Evolutionary conservation across 805 yeast species (phyloP).

Genomic region (Kodamaea kaohsiungensis): DNA sequence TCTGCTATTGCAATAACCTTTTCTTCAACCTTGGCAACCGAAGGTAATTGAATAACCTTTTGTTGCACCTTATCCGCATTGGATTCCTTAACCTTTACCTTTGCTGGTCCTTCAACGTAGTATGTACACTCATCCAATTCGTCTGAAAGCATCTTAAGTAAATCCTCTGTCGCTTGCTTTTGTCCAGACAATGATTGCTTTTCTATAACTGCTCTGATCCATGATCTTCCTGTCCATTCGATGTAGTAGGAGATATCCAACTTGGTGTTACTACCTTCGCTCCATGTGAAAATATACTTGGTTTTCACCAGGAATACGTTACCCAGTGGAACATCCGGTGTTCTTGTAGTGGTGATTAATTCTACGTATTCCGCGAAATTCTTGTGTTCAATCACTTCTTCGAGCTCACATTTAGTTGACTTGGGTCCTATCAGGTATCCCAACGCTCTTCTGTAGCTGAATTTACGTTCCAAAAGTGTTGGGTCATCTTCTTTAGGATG

Average conservation of each 20-base stretch:
- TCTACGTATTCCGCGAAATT: constrained; percentile 50
- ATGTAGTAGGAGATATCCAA: constrained; percentile 54
- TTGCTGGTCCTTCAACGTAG: constrained; percentile 21
- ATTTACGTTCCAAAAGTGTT: constrained; percentile 45
- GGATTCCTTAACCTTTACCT: neutral
- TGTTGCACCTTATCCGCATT: constrained; percentile 4
- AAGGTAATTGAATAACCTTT: constrained; percentile 10
- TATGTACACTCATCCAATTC: constrained; percentile 28
- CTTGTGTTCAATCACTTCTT: constrained; percentile 55
- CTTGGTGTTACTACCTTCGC: constrained; percentile 51
- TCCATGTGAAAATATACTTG: constrained; percentile 63
- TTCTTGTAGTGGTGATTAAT: constrained; percentile 58
- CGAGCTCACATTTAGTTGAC: constrained; percentile 65
- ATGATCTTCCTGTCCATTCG: constrained; percentile 74
- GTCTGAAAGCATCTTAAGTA: constrained; percentile 49
- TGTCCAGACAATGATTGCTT: constrained; percentile 75
- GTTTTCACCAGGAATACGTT: constrained; percentile 64
- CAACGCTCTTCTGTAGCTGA: constrained; percentile 63
- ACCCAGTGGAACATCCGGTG: constrained; percentile 87
- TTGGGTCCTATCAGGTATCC: constrained; percentile 74
- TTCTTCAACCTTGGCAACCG: constrained; percentile 7
- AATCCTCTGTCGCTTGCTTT: constrained; percentile 54
- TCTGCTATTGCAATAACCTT: neutral
- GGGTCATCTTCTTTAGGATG: constrained; percentile 39
- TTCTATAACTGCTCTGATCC: constrained; percentile 78